These are phyloP conservation scores for Cyclotella choctawhatcheeana DNA, from an alignment of 108 stramenopile genomes.

Conservation along the genomic window DNA sequence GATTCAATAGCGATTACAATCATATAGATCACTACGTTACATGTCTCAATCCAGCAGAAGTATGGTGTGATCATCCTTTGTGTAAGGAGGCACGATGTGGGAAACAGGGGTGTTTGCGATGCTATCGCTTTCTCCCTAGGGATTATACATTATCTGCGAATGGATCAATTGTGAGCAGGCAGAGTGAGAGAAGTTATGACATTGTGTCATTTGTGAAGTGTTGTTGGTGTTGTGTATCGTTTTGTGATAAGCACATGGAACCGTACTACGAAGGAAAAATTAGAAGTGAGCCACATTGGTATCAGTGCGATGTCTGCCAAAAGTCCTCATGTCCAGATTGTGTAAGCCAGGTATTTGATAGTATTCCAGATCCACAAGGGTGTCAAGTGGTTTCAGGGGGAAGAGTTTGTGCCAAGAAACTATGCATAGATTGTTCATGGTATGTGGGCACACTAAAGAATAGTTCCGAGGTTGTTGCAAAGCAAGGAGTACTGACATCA, in stretches of 20 bases:
- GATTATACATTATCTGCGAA: not conserved
- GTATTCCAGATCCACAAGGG: not conserved
- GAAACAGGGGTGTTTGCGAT: conserved; percentile 32
- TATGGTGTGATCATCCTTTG: conserved; percentile 37
- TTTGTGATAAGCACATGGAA: conserved; percentile 24
- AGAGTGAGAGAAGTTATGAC: conserved; percentile 17
- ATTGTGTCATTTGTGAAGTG: conserved; percentile 18
- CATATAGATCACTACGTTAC: conserved; percentile 2
- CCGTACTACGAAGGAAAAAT: not conserved
- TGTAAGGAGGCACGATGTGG: conserved; percentile 35
- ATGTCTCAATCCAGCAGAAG: conserved; percentile 36
- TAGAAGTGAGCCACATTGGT: conserved; percentile 11
- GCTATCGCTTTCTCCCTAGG: conserved; percentile 31
- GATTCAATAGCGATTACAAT: conserved; percentile 1
- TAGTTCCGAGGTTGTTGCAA: not conserved
- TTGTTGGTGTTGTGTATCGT: conserved; percentile 31
- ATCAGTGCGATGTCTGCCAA: conserved; percentile 41
- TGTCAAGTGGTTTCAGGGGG: conserved; percentile 15
- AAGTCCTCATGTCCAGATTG: conserved; percentile 35
- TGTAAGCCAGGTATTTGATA: conserved; percentile 22
- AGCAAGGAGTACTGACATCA: not conserved
- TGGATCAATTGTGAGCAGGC: not conserved
- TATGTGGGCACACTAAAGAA: conserved; percentile 7
- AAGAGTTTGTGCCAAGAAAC: conserved; percentile 7
- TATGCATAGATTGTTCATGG: conserved; percentile 21